phyloP scores from a whole-genome alignment of 768 basidiomycete genomes.

The Naganishia antarctica region DNA sequence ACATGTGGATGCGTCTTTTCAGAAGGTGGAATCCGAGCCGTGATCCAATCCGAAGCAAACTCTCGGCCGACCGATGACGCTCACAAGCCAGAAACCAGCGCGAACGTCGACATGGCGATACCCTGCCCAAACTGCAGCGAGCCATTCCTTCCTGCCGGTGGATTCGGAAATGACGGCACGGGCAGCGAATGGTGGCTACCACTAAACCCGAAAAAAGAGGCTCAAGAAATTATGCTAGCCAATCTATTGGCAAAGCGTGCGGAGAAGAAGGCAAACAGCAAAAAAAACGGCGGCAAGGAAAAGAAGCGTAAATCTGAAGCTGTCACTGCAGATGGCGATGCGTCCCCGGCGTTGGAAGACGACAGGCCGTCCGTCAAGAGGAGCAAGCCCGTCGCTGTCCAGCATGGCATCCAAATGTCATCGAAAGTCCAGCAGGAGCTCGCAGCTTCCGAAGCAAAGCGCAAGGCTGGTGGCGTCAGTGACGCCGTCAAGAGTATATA shows the following conservation, averaged over 20 bases:
- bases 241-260: slow-evolving; percentile 23
- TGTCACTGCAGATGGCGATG: neutral
- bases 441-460: slow-evolving; percentile 22
- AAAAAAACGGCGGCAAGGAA: slow-evolving; percentile 8
- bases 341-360: neutral
- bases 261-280: slow-evolving; percentile 21
- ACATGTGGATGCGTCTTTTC: slow-evolving; percentile 89
- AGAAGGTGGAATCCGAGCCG: slow-evolving; percentile 70
- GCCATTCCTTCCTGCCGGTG: slow-evolving; percentile 72
- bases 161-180: slow-evolving; percentile 59
- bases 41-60: slow-evolving; percentile 52
- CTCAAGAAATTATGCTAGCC: slow-evolving; percentile 37
- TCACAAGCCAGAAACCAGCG: slow-evolving; percentile 36
- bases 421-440: slow-evolving; percentile 25
- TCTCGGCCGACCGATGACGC: slow-evolving; percentile 34
- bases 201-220: slow-evolving; percentile 41
- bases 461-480: slow-evolving; percentile 26
- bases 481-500: slow-evolving; percentile 29
- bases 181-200: slow-evolving; percentile 39
- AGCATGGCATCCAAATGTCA: slow-evolving; percentile 14
- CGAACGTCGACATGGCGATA: slow-evolving; percentile 44
- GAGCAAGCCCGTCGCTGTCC: neutral
- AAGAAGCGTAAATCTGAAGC: slow-evolving; percentile 30
- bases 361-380: slow-evolving; percentile 4
- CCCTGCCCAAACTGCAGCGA: slow-evolving; percentile 47